phyloP scores from a whole-genome alignment of 2,329 filamentous ascomycete genomes.

The Tolypocladium capitatum region DNA sequence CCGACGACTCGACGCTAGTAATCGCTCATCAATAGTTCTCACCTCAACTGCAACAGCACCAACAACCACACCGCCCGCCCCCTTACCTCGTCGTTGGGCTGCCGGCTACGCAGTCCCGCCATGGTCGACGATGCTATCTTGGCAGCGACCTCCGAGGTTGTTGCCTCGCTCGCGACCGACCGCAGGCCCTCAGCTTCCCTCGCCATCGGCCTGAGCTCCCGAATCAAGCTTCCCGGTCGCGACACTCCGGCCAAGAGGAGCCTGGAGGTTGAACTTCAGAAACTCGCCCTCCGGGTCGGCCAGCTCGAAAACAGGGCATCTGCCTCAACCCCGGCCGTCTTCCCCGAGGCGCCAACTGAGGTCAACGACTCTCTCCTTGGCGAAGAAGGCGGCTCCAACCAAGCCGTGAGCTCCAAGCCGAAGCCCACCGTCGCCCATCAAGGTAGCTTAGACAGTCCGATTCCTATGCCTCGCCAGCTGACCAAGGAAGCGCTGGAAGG shows the following conservation, averaged over 20 bases:
- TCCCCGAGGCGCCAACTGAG: conserved; percentile 77
- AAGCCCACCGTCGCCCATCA: conserved; percentile 31
- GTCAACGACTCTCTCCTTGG: conserved; percentile 50
- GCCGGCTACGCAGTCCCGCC: conserved; percentile 13
- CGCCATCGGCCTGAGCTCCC: conserved; percentile 27
- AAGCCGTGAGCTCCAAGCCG: conserved; percentile 21
- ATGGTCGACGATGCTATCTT: conserved; percentile 43
- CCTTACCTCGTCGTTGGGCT: conserved; percentile 10
- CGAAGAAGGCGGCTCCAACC: conserved; percentile 41
- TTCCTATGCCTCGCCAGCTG: conserved; percentile 34
- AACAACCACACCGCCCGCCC: not conserved
- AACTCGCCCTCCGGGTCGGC: conserved; percentile 64
- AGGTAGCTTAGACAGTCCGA: conserved; percentile 25
- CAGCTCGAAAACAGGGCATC: conserved; percentile 69
- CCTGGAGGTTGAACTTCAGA: conserved; percentile 72
- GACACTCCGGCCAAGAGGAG: conserved; percentile 61
- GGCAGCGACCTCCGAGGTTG: conserved; percentile 38
- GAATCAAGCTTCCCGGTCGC: conserved; percentile 63
- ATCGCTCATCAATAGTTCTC: not conserved
- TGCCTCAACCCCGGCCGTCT: conserved; percentile 40
- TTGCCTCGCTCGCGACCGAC: conserved; percentile 37
- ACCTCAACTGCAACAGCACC: not conserved
- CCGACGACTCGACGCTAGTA: not conserved
- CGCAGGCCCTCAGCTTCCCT: conserved; percentile 24
- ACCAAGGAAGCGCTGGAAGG: conserved; percentile 76